Conservation (phyloP, 1,284 basidiomycete species). For the Blastosporella zonata region DNA sequence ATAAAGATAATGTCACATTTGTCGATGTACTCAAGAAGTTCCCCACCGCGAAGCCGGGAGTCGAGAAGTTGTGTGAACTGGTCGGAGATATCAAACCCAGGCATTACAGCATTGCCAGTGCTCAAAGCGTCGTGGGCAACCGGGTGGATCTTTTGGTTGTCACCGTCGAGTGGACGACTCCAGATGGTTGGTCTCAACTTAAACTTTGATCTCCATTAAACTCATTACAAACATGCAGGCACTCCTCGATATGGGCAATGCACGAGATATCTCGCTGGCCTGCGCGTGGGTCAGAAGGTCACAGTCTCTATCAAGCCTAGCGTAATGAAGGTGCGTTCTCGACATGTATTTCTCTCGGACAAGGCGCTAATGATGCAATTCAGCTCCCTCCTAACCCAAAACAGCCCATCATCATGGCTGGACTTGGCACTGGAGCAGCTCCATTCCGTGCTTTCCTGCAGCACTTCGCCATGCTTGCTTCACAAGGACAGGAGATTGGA, state of each 20-base stretch:
- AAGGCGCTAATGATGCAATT: constrained; percentile 3
- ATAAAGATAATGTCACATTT: constrained; percentile 95
- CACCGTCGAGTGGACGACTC: constrained; percentile 91
- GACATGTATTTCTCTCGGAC: background rate
- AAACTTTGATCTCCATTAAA: background rate
- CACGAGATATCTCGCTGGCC: constrained; percentile 87
- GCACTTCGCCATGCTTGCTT: constrained; percentile 82
- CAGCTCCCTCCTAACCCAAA: constrained; percentile 80
- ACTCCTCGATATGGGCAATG: constrained; percentile 89
- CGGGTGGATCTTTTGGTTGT: constrained; percentile 94
- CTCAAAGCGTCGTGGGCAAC: constrained; percentile 92
- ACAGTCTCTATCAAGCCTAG: constrained; percentile 98
- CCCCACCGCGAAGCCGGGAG: constrained; percentile 74
- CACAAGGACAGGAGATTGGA: constrained; percentile 79
- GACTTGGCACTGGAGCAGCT: constrained; percentile 95
- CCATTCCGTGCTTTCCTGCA: constrained; percentile 99
- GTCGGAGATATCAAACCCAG: constrained; percentile 94
- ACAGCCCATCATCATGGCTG: constrained; percentile 98
- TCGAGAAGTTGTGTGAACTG: constrained; percentile 84
- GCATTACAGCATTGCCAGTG: constrained; percentile 97
- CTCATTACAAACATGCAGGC: constrained; percentile 42
- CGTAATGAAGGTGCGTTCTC: constrained; percentile 88
- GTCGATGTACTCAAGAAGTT: constrained; percentile 86
- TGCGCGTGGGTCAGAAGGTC: constrained; percentile 87
- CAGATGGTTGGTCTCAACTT: constrained; percentile 59